Evolutionary conservation across 352 stramenopile species (phyloP).

Genomic region (Pythium guiyangense): DNA sequence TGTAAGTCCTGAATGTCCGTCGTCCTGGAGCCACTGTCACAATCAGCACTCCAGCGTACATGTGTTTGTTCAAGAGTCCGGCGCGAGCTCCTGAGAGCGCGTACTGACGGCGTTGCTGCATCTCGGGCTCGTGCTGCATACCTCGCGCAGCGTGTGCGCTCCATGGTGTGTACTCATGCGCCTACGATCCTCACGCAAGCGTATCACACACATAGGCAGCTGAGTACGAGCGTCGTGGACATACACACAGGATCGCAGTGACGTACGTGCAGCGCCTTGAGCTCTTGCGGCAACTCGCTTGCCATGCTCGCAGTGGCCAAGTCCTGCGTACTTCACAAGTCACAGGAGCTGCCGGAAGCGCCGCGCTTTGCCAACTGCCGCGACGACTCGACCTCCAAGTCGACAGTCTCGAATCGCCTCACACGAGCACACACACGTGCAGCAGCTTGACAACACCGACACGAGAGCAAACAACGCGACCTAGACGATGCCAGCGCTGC

Average conservation of each 20-base stretch:
- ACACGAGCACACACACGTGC: no score
- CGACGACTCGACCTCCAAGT: no score
- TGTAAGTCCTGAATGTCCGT: neutral
- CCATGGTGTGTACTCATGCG: conserved; percentile 39
- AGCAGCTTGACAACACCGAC: no score
- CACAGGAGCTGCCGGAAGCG: neutral
- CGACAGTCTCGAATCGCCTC: no score
- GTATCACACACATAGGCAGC: neutral
- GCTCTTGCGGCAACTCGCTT: conserved; percentile 5
- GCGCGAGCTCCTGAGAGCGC: conserved; percentile 21
- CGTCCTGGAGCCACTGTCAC: neutral
- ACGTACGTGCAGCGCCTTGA: conserved; percentile 16
- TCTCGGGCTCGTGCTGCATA: conserved; percentile 17
- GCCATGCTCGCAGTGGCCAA: neutral
- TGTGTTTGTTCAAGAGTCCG: conserved; percentile 34
- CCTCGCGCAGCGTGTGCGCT: conserved; percentile 29
- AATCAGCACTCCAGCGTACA: conserved; percentile 23
- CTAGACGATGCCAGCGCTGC: neutral
- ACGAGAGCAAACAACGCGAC: neutral
- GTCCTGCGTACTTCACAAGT: no score
- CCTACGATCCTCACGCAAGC: conserved; percentile 12
- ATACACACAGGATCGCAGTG: neutral
- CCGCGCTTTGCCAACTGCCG: no score
- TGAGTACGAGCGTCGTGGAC: neutral
- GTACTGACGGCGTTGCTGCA: conserved; percentile 16